Evolutionary conservation across 345 rosid species (phyloP), one percentile per base, ranked within the genome.

Genomic region (Eucalyptus cloeziana): DNA sequence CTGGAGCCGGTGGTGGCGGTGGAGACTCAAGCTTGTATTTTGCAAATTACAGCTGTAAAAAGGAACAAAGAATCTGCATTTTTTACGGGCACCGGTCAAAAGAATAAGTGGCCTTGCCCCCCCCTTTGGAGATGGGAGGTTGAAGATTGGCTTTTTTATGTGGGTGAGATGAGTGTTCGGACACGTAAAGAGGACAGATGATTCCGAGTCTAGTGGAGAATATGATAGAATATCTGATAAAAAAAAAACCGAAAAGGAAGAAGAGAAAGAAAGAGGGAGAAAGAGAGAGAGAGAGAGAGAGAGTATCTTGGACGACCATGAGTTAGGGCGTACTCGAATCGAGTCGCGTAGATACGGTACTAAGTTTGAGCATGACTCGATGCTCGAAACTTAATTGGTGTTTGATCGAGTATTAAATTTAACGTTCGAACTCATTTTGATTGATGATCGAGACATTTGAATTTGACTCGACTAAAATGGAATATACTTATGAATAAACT

Each of bases 401-500:
- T 16, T 37, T 5, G 45, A 71, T 71, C 4, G 2, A 37, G 25
- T 22, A 71, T 10, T 71, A 37, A 37, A 10, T 37, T 37, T 19
- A 3, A 71, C 0, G 8, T 71, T 19, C 3, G 10, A 33, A 33
- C 4, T 33, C 25, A 33, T 33, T 33, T 10, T 5, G 13, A 71
- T 71, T 33, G 25, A 71, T 21, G 6, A 17, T 17, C 0, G 25
- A 10, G 44, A 33, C 25, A 71, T 17, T 9, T 10, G 13, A 17
- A 0, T 19, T 71, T 33, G 81, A 37, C 25, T 71, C 8, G 4
- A 19, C 4, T 19, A 19, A 19, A 33, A 19, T 3, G 0, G 1
- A 71, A 37, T 71, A 2, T 10, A 3, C 7, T 19, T 8, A 10
- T 19, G 0, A 19, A 33, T 10, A 12, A 71, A 9, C 1, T 37